phyloP scores from a whole-genome alignment of 1,284 basidiomycete species.

The Omphalotus olearius region DNA sequence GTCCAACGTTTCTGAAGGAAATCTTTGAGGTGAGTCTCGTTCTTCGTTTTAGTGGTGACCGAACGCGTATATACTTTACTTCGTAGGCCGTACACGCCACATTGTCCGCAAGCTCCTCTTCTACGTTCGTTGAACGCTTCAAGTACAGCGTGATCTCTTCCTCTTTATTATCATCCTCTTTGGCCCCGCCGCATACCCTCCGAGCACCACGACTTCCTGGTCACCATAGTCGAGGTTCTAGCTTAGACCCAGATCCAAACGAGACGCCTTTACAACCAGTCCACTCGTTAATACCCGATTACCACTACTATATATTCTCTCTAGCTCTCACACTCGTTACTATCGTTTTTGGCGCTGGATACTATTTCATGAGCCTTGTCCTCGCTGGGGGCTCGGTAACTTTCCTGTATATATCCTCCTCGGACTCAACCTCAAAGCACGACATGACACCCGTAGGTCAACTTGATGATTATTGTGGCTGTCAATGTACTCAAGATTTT shows the following conservation, averaged over 20 bases:
- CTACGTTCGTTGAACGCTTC: slow-evolving; percentile 70
- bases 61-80: not conserved
- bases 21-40: slow-evolving; percentile 32
- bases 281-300: slow-evolving; percentile 25
- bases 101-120: slow-evolving; percentile 29
- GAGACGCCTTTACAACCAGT: slow-evolving; percentile 19
- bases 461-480: not conserved
- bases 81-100: slow-evolving; percentile 19
- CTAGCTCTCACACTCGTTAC: slow-evolving; percentile 34
- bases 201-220: slow-evolving; percentile 40
- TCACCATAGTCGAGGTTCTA: slow-evolving; percentile 38
- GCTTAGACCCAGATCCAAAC: slow-evolving; percentile 24
- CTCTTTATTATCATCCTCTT: slow-evolving; percentile 56
- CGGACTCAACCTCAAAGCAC: slow-evolving; percentile 35
- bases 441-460: slow-evolving; percentile 53
- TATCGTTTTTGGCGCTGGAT: slow-evolving; percentile 44
- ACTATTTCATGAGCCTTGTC: slow-evolving; percentile 41
- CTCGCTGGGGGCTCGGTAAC: slow-evolving; percentile 33
- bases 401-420: slow-evolving; percentile 36
- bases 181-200: slow-evolving; percentile 28
- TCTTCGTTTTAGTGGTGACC: not conserved
- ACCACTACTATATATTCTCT: slow-evolving; percentile 35
- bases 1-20: slow-evolving; percentile 30
- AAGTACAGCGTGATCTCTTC: slow-evolving; percentile 85
- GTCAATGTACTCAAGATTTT: slow-evolving; percentile 6